These are phyloP conservation scores for Akanthomyces lecanii DNA, from an alignment of 2,329 filamentous ascomycete species.

Conservation along the genomic window DNA sequence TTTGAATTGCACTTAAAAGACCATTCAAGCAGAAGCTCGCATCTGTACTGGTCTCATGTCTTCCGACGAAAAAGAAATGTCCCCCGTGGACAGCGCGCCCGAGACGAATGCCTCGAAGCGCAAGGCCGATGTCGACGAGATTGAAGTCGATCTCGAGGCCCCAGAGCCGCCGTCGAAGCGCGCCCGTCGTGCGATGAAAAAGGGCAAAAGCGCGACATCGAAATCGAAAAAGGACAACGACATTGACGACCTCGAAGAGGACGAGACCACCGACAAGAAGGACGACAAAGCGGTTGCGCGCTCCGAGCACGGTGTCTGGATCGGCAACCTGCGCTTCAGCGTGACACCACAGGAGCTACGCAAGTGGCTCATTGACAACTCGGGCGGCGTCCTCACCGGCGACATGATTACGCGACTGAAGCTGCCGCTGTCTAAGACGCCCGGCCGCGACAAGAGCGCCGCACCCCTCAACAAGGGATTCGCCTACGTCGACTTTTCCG, in stretches of 20 bases:
- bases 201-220: constrained; percentile 59
- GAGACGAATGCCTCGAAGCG: constrained; percentile 51
- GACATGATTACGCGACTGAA: constrained; percentile 80
- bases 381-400: constrained; percentile 60
- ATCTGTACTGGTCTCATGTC: neutral
- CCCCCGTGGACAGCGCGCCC: constrained; percentile 19
- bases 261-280: constrained; percentile 37
- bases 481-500: constrained; percentile 89
- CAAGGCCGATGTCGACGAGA: constrained; percentile 65
- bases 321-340: constrained; percentile 89
- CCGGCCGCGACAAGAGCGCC: constrained; percentile 29
- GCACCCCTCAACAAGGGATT: constrained; percentile 76
- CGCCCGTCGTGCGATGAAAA: constrained; percentile 83
- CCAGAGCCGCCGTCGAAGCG: constrained; percentile 96
- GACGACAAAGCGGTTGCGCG: constrained; percentile 46
- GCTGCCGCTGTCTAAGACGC: constrained; percentile 62
- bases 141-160: constrained; percentile 85
- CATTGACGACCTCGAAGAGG: constrained; percentile 31
- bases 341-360: constrained; percentile 70
- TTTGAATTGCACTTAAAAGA: neutral
- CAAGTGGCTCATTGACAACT: constrained; percentile 72
- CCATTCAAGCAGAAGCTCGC: neutral
- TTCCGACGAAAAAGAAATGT: constrained; percentile 4
- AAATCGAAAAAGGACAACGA: constrained; percentile 36
- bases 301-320: constrained; percentile 86